phyloP scores from a whole-genome alignment of 257 asterid genomes.

The Cruciata laevipes region DNA sequence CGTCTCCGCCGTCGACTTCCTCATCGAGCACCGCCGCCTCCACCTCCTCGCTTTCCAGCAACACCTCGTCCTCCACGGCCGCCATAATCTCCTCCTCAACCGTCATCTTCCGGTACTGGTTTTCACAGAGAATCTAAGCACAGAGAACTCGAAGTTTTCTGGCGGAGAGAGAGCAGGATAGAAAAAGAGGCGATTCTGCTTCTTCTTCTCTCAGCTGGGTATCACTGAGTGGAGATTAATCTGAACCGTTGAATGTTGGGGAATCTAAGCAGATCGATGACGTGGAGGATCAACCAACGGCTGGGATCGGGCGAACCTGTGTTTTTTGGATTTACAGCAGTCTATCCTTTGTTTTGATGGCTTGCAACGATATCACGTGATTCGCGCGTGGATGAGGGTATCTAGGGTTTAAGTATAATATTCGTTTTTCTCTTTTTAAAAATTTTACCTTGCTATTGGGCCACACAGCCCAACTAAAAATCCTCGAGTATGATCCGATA shows the following conservation, averaged over 20 bases:
- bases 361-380: conserved; percentile 39
- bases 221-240: conserved; percentile 28
- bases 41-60: conserved; percentile 37
- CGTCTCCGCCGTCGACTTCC: conserved; percentile 50
- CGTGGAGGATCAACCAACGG: conserved; percentile 39
- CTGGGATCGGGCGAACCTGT: background rate
- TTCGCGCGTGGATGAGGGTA: conserved; percentile 41
- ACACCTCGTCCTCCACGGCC: conserved; percentile 27
- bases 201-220: conserved; percentile 21
- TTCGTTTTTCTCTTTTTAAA: background rate
- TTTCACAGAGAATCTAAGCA: background rate
- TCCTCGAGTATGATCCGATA: no score
- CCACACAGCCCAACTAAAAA: background rate
- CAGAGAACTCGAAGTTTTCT: conserved; percentile 3
- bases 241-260: conserved; percentile 38
- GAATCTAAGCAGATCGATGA: conserved; percentile 38
- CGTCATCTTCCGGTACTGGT: conserved; percentile 31
- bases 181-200: conserved; percentile 23
- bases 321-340: conserved; percentile 9
- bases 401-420: conserved; percentile 38
- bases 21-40: conserved; percentile 38
- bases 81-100: conserved; percentile 45
- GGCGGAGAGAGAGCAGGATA: conserved; percentile 19
- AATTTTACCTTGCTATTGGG: background rate
- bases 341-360: background rate